Conservation (phyloP, 1,284 basidiomycete genomes). For the Malassezia globosa region DNA sequence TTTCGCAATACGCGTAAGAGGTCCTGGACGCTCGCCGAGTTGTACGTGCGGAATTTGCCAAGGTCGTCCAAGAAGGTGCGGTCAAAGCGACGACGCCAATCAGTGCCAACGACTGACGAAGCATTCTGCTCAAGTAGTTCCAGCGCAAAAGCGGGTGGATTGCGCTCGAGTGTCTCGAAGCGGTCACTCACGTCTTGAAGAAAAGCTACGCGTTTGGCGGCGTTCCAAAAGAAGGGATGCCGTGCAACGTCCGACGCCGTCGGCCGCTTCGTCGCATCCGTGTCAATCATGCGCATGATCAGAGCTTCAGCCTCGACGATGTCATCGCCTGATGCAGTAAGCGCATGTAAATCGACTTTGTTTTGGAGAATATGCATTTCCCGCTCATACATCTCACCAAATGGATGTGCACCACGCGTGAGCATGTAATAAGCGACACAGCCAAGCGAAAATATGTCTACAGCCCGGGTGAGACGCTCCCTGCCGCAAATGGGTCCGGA, state of each 20-base stretch:
- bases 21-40: slow-evolving; percentile 78
- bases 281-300: slow-evolving; percentile 33
- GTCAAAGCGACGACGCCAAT: slow-evolving; percentile 81
- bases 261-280: slow-evolving; percentile 55
- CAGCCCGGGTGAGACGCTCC: slow-evolving; percentile 34
- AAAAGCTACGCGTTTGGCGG: slow-evolving; percentile 73
- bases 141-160: slow-evolving; percentile 69
- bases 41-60: slow-evolving; percentile 89
- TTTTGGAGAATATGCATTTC: slow-evolving; percentile 44
- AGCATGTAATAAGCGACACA: slow-evolving; percentile 44
- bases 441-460: slow-evolving; percentile 45
- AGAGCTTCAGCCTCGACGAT: slow-evolving; percentile 42
- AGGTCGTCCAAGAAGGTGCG: slow-evolving; percentile 81
- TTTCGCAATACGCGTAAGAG: slow-evolving; percentile 82
- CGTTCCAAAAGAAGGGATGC: slow-evolving; percentile 95
- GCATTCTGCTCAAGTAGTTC: slow-evolving; percentile 59
- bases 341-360: slow-evolving; percentile 24
- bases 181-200: slow-evolving; percentile 92
- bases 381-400: slow-evolving; percentile 41
- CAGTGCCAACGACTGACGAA: slow-evolving; percentile 49
- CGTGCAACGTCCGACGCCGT: slow-evolving; percentile 72
- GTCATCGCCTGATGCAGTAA: slow-evolving; percentile 39
- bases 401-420: slow-evolving; percentile 41
- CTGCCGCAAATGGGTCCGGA: slow-evolving; percentile 17
- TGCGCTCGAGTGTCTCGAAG: slow-evolving; percentile 80